A percentile compares a stretch with the other conserved stretches of the same genome.
phyloP scores from a whole-genome alignment of 2,329 filamentous ascomycete genomes.

The Verticillium nonalfalfae region DNA sequence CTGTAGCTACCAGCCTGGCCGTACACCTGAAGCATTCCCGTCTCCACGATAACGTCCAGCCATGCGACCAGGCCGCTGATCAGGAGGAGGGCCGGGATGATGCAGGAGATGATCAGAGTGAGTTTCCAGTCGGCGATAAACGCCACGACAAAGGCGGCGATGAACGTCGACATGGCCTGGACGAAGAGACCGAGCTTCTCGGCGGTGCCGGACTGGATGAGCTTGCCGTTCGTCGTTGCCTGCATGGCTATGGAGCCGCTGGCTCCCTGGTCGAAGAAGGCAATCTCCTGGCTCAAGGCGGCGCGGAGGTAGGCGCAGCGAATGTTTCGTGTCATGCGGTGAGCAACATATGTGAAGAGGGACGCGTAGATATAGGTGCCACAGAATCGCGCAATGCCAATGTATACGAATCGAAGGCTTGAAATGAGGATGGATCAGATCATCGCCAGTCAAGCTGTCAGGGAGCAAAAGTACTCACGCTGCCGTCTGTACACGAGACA shows the following conservation, averaged over 20 bases:
- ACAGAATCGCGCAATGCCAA: slow-evolving; percentile 37
- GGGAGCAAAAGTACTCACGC: background rate
- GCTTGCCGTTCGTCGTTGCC: slow-evolving; percentile 30
- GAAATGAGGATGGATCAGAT: background rate
- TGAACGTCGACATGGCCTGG: slow-evolving; percentile 24
- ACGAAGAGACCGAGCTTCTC: slow-evolving; percentile 27
- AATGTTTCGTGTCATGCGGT: slow-evolving; percentile 31
- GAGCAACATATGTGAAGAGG: slow-evolving; percentile 33
- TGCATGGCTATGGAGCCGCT: slow-evolving; percentile 30
- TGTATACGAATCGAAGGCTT: slow-evolving; percentile 40
- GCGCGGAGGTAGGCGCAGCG: slow-evolving; percentile 35
- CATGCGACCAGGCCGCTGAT: slow-evolving; percentile 13
- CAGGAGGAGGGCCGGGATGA: slow-evolving; percentile 3
- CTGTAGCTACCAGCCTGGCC: slow-evolving; percentile 17
- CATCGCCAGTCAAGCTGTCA: background rate
- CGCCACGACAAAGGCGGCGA: slow-evolving; percentile 26
- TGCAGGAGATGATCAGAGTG: slow-evolving; percentile 28
- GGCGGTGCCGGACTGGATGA: slow-evolving; percentile 26
- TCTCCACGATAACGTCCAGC: slow-evolving; percentile 17
- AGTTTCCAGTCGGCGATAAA: slow-evolving; percentile 31
- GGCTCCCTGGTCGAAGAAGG: slow-evolving; percentile 27
- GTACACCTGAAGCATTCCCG: slow-evolving; percentile 17
- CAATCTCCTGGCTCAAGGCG: slow-evolving; percentile 33
- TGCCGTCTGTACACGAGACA: slow-evolving; percentile 7
- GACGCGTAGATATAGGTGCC: slow-evolving; percentile 27